Conservation (phyloP, 2,329 filamentous ascomycete genomes). For the Cryphonectria radicalis region DNA sequence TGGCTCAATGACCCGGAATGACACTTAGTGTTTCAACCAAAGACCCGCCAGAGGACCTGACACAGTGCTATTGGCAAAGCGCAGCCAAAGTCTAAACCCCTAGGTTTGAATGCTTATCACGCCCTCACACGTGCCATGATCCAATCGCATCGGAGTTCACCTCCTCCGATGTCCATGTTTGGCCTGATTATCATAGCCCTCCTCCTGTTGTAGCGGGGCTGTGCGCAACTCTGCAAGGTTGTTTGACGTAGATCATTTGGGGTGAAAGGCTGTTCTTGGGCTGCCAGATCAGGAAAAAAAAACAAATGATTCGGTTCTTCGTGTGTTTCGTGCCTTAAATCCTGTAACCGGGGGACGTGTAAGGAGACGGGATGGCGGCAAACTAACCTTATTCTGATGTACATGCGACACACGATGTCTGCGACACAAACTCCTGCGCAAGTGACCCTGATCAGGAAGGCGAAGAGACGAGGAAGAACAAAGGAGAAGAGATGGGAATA, state of each 20-base stretch:
- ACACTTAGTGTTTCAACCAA: not conserved
- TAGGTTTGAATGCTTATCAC: not conserved
- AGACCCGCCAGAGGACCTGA: not conserved
- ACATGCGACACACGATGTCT: conserved; percentile 14
- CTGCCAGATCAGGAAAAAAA: no score
- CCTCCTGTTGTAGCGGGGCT: not conserved
- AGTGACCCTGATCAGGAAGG: not conserved
- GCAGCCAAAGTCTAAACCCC: not conserved
- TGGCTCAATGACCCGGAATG: not conserved
- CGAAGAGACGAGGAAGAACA: conserved; percentile 1
- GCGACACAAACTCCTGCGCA: conserved; percentile 1
- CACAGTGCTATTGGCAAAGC: not conserved
- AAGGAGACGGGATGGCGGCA: conserved; percentile 14
- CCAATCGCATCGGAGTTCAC: not conserved
- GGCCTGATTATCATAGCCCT: not conserved
- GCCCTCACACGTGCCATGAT: not conserved
- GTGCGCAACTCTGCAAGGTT: not conserved
- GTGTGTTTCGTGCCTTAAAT: conserved; percentile 14
- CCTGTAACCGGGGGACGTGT: not conserved
- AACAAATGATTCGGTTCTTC: not conserved
- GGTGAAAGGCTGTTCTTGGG: not conserved
- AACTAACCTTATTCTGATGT: not conserved
- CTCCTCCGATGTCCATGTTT: not conserved
- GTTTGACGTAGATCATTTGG: not conserved
- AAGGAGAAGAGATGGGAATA: not conserved